phyloP scores from a whole-genome alignment of 164 flowering plant genomes.

The Stephania japonica region DNA sequence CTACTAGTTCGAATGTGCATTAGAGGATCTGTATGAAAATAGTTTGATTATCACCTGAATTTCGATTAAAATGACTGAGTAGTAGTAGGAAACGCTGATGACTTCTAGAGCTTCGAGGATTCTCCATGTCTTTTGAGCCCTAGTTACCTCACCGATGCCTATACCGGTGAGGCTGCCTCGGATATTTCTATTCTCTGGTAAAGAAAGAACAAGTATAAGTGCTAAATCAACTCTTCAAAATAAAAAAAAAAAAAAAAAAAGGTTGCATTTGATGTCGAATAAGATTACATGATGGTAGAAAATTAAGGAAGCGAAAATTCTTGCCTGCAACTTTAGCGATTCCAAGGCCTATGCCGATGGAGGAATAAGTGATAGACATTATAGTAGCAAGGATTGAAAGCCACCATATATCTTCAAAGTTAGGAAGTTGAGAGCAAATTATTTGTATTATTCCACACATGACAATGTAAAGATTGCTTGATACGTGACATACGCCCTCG shows the following conservation, averaged over 20 bases:
- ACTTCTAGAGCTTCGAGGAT: conserved; percentile 67
- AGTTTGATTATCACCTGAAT: conserved; percentile 38
- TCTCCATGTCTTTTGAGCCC: conserved; percentile 54
- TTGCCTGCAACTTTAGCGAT: conserved; percentile 43
- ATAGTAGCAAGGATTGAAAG: conserved; percentile 57
- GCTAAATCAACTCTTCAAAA: no score
- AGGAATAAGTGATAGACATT: conserved; percentile 61
- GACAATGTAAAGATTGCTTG: conserved; percentile 47
- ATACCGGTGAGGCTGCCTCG: conserved; percentile 56
- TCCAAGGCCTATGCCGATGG: conserved; percentile 49
- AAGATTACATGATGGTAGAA: not conserved
- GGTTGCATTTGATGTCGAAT: not conserved
- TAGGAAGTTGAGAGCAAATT: conserved; percentile 46
- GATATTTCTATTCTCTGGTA: conserved; percentile 27
- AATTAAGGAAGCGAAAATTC: no score
- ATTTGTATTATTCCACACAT: conserved; percentile 37
- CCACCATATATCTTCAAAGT: conserved; percentile 57
- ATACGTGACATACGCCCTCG: conserved; percentile 31
- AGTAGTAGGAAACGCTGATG: conserved; percentile 67
- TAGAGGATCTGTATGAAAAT: no score
- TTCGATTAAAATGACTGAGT: conserved; percentile 51
- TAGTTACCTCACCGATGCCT: conserved; percentile 39
- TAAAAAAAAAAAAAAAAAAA: not conserved
- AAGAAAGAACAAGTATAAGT: no score
- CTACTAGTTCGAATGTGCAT: no score